Evolutionary conservation across 495 filamentous ascomycete genomes (phyloP), one percentile per base, ranked within the genome.

Genomic region (Neurospora terricola): DNA sequence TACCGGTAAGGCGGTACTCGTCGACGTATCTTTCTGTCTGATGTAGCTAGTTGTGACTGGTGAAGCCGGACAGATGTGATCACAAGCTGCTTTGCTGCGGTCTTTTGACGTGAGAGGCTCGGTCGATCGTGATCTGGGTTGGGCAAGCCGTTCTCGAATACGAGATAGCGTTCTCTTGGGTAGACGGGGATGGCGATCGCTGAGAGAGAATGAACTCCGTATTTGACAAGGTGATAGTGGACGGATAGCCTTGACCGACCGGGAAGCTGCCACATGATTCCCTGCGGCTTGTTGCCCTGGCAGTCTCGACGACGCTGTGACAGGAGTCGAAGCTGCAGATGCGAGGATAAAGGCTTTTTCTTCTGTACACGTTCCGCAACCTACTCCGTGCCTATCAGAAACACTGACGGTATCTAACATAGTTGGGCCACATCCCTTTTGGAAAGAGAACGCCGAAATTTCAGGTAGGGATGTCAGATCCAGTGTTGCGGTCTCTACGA

Each of bases 121-220:
- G 23, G 38, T 27, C 1, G 69, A 66, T 30, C 69, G 34, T 43
- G 75, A 9, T 18, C 77, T 72, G 5, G 75, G 70, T 40, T 77
- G 77, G 5, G 45, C 72, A 18, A 77, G 71, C 4, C 74, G 76
- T 5, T 72, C 70, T 4, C 75, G 73, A 1, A 80, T 59, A 27
- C 78, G 72, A 8, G 79, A 77, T 27, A 80, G n/a, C 1, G 75
- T 75, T 45, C 74, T 79, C 27, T 72, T 74, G 70, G 79, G 69
- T 16, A 74, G 71, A 10, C 73, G 73, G 2, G 75, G 54, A 0
- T 73, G 73, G 14, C 72, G 71, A 4, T 69, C 73, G 43, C 76
- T 75, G 9, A 73, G 30, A 11, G 76, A 72, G 42, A 77, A 43
- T 4, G 73, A 74, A 30, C 72, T 73, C 9, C 69, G 69, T n/a